phyloP scores from a whole-genome alignment of 116 monocot species.

The Papilionanthe hybrid region DNA sequence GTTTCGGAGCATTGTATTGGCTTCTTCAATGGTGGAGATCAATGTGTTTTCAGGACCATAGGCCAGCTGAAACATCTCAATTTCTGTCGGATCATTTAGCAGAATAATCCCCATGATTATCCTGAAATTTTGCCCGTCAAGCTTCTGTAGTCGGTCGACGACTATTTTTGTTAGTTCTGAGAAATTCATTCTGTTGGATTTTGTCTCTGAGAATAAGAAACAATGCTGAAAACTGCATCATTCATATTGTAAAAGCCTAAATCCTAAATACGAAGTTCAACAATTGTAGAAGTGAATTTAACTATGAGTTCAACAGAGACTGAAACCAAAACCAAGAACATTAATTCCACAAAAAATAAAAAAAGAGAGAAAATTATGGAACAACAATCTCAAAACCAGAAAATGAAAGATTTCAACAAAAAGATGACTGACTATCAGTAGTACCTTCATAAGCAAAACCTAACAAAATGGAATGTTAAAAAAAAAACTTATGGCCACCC shows the following conservation, averaged over 20 bases:
- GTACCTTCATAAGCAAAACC: background rate
- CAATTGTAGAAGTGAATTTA: too few species aligned
- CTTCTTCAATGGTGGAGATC: conserved; percentile 36
- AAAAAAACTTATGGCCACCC: too few species aligned
- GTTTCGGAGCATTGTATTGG: conserved; percentile 30
- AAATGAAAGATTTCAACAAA: too few species aligned
- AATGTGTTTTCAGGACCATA: conserved; percentile 43
- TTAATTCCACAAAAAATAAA: background rate
- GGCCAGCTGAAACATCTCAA: conserved; percentile 68
- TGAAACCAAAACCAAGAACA: too few species aligned
- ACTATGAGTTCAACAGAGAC: too few species aligned
- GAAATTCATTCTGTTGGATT: conserved; percentile 46
- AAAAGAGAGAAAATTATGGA: background rate
- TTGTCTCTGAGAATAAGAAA: conserved; percentile 9
- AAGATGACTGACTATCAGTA: background rate
- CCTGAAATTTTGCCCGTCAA: conserved; percentile 62
- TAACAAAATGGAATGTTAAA: background rate
- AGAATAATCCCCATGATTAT: conserved; percentile 73
- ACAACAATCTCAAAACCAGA: background rate
- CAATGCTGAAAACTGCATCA: too few species aligned
- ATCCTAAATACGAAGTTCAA: too few species aligned
- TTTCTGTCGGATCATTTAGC: conserved; percentile 34
- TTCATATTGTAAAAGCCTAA: too few species aligned
- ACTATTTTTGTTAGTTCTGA: conserved; percentile 47
- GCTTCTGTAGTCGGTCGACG: conserved; percentile 39